phyloP scores from a whole-genome alignment of 1,139 yeast genomes.

The Candida sp. region DNA sequence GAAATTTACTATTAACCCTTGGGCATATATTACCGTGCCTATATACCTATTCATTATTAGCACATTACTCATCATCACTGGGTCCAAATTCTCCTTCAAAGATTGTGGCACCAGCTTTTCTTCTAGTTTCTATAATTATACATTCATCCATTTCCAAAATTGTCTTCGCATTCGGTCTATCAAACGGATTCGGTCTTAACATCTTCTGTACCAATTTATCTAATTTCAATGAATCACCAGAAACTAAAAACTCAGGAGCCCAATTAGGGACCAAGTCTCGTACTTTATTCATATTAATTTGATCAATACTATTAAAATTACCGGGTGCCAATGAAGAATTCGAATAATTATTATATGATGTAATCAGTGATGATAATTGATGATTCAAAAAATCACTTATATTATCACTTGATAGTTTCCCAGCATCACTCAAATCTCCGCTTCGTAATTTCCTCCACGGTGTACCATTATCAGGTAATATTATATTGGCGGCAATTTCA shows the following conservation, averaged over 20 bases:
- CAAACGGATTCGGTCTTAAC: constrained; percentile 84
- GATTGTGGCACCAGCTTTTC: constrained; percentile 93
- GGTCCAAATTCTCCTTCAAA: constrained; percentile 98
- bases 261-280: constrained; percentile 56
- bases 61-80: constrained; percentile 15
- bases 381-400: constrained; percentile 44
- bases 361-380: constrained; percentile 33
- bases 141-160: constrained; percentile 72
- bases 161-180: constrained; percentile 74
- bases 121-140: constrained; percentile 70
- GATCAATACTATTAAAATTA: background rate
- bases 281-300: constrained; percentile 7
- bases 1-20: too few species aligned
- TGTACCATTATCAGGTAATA: constrained; percentile 93
- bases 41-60: background rate
- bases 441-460: constrained; percentile 97
- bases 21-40: background rate
- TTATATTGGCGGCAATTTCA: constrained; percentile 94
- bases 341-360: constrained; percentile 30
- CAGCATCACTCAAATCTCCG: constrained; percentile 96
- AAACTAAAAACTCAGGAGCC: constrained; percentile 83
- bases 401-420: constrained; percentile 64
- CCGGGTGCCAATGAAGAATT: constrained; percentile 8
- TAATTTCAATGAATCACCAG: constrained; percentile 63
- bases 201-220: constrained; percentile 84